Base-by-base conservation (phyloP, 2,329 filamentous ascomycete genomes). In the Blastomyces emzantsi region DNA sequence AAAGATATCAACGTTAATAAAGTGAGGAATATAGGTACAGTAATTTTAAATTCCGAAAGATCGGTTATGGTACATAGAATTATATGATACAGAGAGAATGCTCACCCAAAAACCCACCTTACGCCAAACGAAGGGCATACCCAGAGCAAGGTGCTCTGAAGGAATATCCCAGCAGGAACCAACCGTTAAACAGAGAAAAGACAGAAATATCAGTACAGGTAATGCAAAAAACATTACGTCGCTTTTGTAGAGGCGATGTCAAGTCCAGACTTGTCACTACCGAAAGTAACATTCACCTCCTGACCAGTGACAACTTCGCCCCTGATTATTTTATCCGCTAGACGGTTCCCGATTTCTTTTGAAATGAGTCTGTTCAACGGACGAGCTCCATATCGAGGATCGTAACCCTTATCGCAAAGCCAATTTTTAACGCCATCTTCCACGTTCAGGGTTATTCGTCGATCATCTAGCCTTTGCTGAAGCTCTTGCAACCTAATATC, bases 301-400 rank as follows among this genome's bases (percentile, higher is more conserved):
- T 96, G 87, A 0, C 91, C 92, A 64, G 81, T 84, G 75, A 87
- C 89, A 65, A 97, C 77, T 75, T 91, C 80, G 25, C 94, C 94
- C 62, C 89, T 83, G 70, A 97, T 97, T 70, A 99, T 95, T 79
- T 88, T 89, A 72, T 96, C 92, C 0, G 94, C 94, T 49, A 97
- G 82, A 3, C 86, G 83, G 74, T 97, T 97, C 65, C 90, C 88
- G 68, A 99, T 91, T 76, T 97, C 87, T 71, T 89, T 96, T 28
- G 89, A 86, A 68, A 97, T 97, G 61, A 97, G 83, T 47, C 94
- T 83, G 75, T 97, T 97, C 41, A 97, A 81, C 36, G 94, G 94
- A 7, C 94, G 83, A 8, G 94, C 94, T 66, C 94, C 94, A 73
- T 91, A 97, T 71, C 87, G 88, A 28, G 93, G 90, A 72, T 97